Evolutionary conservation across 2,329 filamentous ascomycete genomes (phyloP).

Genomic region (Salinomyces thailandicus): DNA sequence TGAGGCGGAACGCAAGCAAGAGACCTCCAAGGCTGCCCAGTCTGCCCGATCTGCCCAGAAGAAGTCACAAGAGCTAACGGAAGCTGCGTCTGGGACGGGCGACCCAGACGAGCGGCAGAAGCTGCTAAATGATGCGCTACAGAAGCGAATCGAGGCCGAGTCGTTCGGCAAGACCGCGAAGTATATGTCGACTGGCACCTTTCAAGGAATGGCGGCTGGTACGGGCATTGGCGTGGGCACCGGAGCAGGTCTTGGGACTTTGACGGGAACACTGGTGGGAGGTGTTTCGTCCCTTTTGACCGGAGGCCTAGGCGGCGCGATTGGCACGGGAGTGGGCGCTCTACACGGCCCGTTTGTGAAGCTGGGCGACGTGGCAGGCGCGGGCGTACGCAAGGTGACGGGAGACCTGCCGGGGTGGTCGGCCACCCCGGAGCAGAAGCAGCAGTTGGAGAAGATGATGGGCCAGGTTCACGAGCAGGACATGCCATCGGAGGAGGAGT

Average conservation of each 20-base stretch:
- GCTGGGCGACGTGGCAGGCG: slow-evolving; percentile 16
- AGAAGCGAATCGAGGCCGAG: slow-evolving; percentile 21
- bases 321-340: slow-evolving; percentile 15
- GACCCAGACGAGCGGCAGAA: slow-evolving; percentile 25
- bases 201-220: slow-evolving; percentile 23
- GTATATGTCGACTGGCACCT: slow-evolving; percentile 20
- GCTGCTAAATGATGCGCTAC: slow-evolving; percentile 22
- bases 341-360: slow-evolving; percentile 22
- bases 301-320: slow-evolving; percentile 19
- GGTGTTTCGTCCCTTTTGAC: slow-evolving; percentile 17
- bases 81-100: slow-evolving; percentile 20
- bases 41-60: slow-evolving; percentile 16
- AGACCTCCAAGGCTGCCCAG: slow-evolving; percentile 19
- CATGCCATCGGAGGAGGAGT: slow-evolving; percentile 13
- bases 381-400: slow-evolving; percentile 18
- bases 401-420: slow-evolving; percentile 21
- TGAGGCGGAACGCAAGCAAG: slow-evolving; percentile 15
- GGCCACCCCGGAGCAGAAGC: slow-evolving; percentile 23
- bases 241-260: slow-evolving; percentile 18
- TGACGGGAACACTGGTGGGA: slow-evolving; percentile 24
- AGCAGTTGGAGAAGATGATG: slow-evolving; percentile 23
- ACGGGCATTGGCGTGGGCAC: slow-evolving; percentile 21
- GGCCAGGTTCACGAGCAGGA: slow-evolving; percentile 20
- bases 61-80: slow-evolving; percentile 18
- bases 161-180: slow-evolving; percentile 25